A percentile compares a stretch with the other conserved stretches of the same genome.
These are phyloP conservation scores for Globisporangium echinulatum DNA, from an alignment of 352 stramenopile genomes.

Conservation along the genomic window DNA sequence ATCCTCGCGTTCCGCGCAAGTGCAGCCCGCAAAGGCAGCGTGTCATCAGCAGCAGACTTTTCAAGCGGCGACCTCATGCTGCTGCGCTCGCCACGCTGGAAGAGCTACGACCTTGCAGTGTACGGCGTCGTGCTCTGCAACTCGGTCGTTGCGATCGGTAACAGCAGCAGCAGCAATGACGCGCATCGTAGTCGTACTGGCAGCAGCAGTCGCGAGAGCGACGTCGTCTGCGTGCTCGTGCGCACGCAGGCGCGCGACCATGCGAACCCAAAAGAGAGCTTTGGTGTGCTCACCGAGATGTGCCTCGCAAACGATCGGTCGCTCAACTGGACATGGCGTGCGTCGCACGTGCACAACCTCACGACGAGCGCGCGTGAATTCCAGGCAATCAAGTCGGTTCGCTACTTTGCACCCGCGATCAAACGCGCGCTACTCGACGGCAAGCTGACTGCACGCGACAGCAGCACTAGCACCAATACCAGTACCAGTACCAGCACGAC, in stretches of 20 bases:
- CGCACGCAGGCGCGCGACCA: slow-evolving; percentile 28
- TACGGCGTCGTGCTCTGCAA: slow-evolving; percentile 72
- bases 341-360: slow-evolving; percentile 67
- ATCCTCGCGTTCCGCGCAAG: slow-evolving; percentile 53
- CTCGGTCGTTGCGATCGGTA: slow-evolving; percentile 46
- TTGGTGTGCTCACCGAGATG: slow-evolving; percentile 50
- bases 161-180: slow-evolving; percentile 1
- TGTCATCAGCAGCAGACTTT: slow-evolving; percentile 28
- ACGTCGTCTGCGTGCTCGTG: slow-evolving; percentile 61
- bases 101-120: slow-evolving; percentile 39
- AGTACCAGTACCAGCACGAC: not conserved
- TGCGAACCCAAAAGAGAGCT: slow-evolving; percentile 21
- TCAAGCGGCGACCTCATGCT: slow-evolving; percentile 55
- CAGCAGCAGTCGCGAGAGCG: slow-evolving; percentile 16
- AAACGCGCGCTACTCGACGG: slow-evolving; percentile 46
- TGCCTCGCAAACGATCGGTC: slow-evolving; percentile 61
- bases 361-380: slow-evolving; percentile 77
- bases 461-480: slow-evolving; percentile 9
- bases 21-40: slow-evolving; percentile 9
- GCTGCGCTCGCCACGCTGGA: slow-evolving; percentile 54
- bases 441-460: slow-evolving; percentile 10
- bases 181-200: not conserved
- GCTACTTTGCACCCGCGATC: slow-evolving; percentile 42
- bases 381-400: slow-evolving; percentile 63
- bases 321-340: slow-evolving; percentile 49